Conservation (phyloP, 106 monocot species). For the Gastrodia elata region DNA sequence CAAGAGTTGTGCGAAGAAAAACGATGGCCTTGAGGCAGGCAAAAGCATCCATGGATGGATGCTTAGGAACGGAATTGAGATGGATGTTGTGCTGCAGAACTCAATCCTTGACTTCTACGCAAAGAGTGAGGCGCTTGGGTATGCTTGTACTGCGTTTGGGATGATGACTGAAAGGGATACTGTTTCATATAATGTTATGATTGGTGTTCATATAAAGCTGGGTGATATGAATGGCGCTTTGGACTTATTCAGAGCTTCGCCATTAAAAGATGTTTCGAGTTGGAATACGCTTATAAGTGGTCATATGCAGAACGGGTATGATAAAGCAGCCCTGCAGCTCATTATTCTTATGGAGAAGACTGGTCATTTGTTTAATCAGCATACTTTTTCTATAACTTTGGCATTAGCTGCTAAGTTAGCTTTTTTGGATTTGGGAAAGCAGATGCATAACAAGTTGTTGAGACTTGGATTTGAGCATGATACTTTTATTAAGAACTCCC, state of each 20-base stretch:
- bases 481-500: constrained; percentile 40
- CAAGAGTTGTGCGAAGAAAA: constrained; percentile 34
- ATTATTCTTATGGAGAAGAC: constrained; percentile 37
- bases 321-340: constrained; percentile 28
- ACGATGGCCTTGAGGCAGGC: constrained; percentile 14
- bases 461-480: constrained; percentile 29
- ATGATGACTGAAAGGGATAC: constrained; percentile 39
- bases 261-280: constrained; percentile 41
- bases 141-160: constrained; percentile 31
- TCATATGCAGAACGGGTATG: constrained; percentile 34
- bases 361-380: constrained; percentile 37
- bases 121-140: constrained; percentile 34
- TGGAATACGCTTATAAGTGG: constrained; percentile 84
- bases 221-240: constrained; percentile 41
- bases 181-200: constrained; percentile 74
- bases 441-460: constrained; percentile 44
- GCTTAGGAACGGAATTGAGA: constrained; percentile 28
- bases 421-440: constrained; percentile 42
- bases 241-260: constrained; percentile 38
- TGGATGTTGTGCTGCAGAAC: constrained; percentile 50
- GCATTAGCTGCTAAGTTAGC: constrained; percentile 34
- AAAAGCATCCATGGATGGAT: constrained; percentile 68
- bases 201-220: constrained; percentile 26
- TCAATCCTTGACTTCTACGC: constrained; percentile 61
- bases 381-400: constrained; percentile 62